Evolutionary conservation across 2,329 filamentous ascomycete species (phyloP), one percentile per base, ranked within the genome.

Genomic region (Dryadomyces quercus-mongolicae): DNA sequence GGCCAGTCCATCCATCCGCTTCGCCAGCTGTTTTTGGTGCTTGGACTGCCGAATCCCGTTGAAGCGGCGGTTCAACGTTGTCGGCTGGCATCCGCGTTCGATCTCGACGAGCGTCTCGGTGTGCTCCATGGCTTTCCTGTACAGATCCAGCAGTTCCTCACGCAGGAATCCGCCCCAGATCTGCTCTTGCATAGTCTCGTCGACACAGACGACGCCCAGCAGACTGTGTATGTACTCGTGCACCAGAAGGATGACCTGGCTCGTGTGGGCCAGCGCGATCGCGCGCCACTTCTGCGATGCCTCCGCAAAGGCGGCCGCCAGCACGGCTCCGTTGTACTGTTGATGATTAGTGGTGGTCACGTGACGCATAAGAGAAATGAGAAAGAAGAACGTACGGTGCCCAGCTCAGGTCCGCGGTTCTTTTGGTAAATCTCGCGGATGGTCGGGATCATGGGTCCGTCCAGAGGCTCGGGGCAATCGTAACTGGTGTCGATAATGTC

Each of bases 31-130:
- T 0, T 57, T 47, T 0, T 57, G 49, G 16, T 67, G 62, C 2
- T 56, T 52, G 45, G 61, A 62, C 43, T 67, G 64, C 0, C 71
- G 56, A 0, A 58, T 63, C 46, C 71, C 65, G 57, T 68, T 74
- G 62, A 83, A 82, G 54, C 73, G 73, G 44, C 74, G 70, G 56
- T 83, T 79, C 46, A 73, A 62, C 0, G 81, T 84, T 20, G 67
- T 64, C 0, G 74, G 74, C 1, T 62, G 71, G 1, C 69, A 69
- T 0, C 65, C 59, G 1, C 71, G 63, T 62, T 84, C 80, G 2
- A 81, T 70, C 1, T 68, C 46, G 0, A 86, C 61, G 0, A 86
- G 66, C 36, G 79, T 80, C 0, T 64, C 57, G 0, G 73, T 68
- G 16, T 82, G 74, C 0, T 72, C 56, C 40, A 81, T 68, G 0